Conservation (phyloP, 164 flowering plant species). For the Liquidambar formosana region DNA sequence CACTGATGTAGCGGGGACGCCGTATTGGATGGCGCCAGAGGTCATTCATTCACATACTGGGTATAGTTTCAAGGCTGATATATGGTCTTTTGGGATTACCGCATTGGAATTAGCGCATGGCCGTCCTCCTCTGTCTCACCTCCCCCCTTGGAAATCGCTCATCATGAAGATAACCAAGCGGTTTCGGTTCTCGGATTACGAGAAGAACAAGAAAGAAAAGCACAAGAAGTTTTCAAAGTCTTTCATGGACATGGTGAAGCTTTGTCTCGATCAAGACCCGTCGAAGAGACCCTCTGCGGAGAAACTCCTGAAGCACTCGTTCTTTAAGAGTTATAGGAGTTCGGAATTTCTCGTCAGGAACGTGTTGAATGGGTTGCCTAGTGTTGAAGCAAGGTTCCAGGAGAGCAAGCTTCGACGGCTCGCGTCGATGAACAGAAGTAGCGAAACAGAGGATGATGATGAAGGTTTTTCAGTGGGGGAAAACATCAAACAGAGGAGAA, state of each 20-base stretch:
- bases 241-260: constrained; percentile 75
- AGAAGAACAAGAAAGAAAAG: constrained; percentile 19
- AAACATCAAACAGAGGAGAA: constrained; percentile 54
- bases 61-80: constrained; percentile 80
- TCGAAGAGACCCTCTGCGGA: constrained; percentile 67
- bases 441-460: constrained; percentile 21
- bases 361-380: constrained; percentile 60
- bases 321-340: constrained; percentile 64
- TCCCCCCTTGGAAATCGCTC: constrained; percentile 74
- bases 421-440: constrained; percentile 9
- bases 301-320: constrained; percentile 70
- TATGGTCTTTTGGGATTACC: constrained; percentile 92
- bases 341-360: constrained; percentile 57
- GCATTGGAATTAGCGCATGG: constrained; percentile 90
- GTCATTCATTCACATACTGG: constrained; percentile 78
- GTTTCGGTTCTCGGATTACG: constrained; percentile 54
- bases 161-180: constrained; percentile 63
- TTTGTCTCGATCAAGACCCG: constrained; percentile 76
- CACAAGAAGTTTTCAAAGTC: constrained; percentile 62
- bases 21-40: constrained; percentile 94
- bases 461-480: constrained; percentile 13
- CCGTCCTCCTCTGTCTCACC: constrained; percentile 78
- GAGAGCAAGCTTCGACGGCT: constrained; percentile 10
- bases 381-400: constrained; percentile 60
- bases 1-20: constrained; percentile 68